Evolutionary conservation across 192 early-diverging fungal species (phyloP).

Genomic region (Gorgonomyces haynaldii): DNA sequence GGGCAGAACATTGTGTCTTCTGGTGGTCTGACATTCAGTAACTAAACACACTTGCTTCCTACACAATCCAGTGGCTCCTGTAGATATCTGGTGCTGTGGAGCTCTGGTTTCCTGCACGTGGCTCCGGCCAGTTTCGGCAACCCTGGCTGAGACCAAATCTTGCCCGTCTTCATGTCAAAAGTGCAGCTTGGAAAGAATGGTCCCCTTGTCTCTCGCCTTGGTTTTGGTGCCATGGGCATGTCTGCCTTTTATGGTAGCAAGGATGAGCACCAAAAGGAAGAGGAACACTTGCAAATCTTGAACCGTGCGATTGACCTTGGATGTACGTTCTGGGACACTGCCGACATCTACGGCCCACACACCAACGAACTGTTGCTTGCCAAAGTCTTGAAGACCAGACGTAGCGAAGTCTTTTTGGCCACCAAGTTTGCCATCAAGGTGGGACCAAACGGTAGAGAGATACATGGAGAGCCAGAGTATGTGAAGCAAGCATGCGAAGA

Average conservation of each 20-base stretch:
- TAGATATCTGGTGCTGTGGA: too few relatives aligned
- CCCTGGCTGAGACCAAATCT: too few relatives aligned
- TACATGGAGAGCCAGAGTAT: constrained; percentile 36
- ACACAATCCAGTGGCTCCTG: too few relatives aligned
- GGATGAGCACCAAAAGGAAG: constrained; percentile 24
- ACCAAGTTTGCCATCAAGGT: constrained; percentile 49
- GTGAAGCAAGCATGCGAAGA: constrained; percentile 30
- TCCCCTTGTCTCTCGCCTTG: constrained; percentile 20
- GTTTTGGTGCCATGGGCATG: constrained; percentile 36
- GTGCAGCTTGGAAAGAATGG: constrained; percentile 25
- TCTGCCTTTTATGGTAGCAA: constrained; percentile 21
- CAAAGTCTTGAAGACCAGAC: constrained; percentile 32
- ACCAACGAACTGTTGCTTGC: constrained; percentile 44
- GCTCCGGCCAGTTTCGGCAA: too few relatives aligned
- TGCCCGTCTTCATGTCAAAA: too few relatives aligned
- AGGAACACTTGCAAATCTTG: constrained; percentile 20
- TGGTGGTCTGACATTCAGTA: not conserved
- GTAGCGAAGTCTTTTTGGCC: constrained; percentile 38
- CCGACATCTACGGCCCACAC: constrained; percentile 34
- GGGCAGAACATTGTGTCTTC: not conserved
- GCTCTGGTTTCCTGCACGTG: too few relatives aligned
- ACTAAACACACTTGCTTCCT: too few relatives aligned
- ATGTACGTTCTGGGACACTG: constrained; percentile 46
- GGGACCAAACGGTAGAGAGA: constrained; percentile 9
- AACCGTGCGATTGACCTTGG: constrained; percentile 42